Conservation (phyloP, 345 rosid species). For the Turnera subulata region DNA sequence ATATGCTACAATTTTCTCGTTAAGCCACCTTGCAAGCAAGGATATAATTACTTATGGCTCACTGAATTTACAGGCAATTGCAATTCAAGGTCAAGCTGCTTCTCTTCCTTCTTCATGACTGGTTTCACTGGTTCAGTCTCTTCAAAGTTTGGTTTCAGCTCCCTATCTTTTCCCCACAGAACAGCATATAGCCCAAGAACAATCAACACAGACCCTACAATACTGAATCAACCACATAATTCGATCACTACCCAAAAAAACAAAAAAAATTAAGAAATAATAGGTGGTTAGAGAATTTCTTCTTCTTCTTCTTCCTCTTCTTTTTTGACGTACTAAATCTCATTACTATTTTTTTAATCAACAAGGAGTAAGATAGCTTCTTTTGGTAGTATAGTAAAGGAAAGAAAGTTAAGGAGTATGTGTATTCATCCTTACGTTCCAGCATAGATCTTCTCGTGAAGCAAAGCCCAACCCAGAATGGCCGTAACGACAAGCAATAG, state of each 20-base stretch:
- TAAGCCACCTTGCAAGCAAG: too few relatives aligned
- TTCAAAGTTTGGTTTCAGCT: constrained; percentile 20
- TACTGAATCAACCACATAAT: constrained; percentile 38
- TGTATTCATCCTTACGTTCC: constrained; percentile 80
- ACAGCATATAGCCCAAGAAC: constrained; percentile 69
- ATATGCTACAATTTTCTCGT: too few relatives aligned
- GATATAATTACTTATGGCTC: too few relatives aligned
- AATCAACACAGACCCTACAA: constrained; percentile 65
- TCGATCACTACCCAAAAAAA: neutral
- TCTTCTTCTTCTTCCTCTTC: too few relatives aligned
- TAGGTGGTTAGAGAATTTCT: too few relatives aligned
- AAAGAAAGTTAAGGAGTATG: neutral
- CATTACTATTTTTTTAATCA: too few relatives aligned
- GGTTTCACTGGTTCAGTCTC: constrained; percentile 1
- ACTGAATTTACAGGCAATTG: constrained; percentile 18
- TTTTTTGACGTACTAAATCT: too few relatives aligned
- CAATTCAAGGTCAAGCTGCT: constrained; percentile 30
- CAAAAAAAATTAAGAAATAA: neutral
- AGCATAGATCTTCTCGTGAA: constrained; percentile 64
- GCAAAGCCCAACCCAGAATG: constrained; percentile 70
- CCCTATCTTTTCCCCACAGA: constrained; percentile 86
- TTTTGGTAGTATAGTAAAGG: neutral
- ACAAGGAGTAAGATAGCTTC: too few relatives aligned
- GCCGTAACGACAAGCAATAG: constrained; percentile 65
- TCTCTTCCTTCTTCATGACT: constrained; percentile 10